Evolutionary conservation across 768 basidiomycete species (phyloP), one percentile per base, ranked within the genome.

Genomic region (Coprinopsis cinerea): DNA sequence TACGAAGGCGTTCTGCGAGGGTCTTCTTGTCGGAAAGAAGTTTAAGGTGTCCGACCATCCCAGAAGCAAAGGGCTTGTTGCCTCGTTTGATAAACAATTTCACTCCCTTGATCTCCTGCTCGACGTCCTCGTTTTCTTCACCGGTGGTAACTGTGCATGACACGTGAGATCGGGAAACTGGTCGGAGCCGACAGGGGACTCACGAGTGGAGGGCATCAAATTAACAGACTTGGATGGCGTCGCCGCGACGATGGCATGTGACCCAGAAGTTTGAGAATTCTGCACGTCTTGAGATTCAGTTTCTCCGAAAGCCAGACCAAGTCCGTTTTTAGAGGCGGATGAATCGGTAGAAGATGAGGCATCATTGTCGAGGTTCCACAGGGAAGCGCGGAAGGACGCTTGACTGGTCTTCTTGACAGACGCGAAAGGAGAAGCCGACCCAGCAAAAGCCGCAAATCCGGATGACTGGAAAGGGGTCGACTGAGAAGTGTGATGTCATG

Each of bases 41-140:
- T 59, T 84, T 85, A 56, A 81, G 55, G 54, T 82, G 76, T 0
- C 84, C 84, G 9, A 72, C 60, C 59, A 85, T 78, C 2, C 79
- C 82, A 28, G 77, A 76, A 20, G 75, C 71, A 59, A 83, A 86
- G 17, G 77, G 72, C 42, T 66, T 70, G 51, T 73, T 73, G 10
- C 79, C 80, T 3, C 79, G 74, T 54, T 79, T 81, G 35, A 77
- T 58, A 55, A 76, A 85, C 18, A 85, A 68, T 57, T 78, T 83
- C 32, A 75, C 76, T 35, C 79, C 77, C 54, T 79, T 83, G 51
- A 83, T 67, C 54, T 83, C 83, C 41, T 76, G 60, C 53, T 69
- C 62, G 7, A 79, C 69, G 9, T 71, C 67, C 62, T 87, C 84
- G 41, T 77, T 72, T 59, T 87, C 84, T 57, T 87, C 84, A 9